These are phyloP conservation scores for Vitis hybrid DNA, from an alignment of 177 flowering plant species.

Conservation along the genomic window DNA sequence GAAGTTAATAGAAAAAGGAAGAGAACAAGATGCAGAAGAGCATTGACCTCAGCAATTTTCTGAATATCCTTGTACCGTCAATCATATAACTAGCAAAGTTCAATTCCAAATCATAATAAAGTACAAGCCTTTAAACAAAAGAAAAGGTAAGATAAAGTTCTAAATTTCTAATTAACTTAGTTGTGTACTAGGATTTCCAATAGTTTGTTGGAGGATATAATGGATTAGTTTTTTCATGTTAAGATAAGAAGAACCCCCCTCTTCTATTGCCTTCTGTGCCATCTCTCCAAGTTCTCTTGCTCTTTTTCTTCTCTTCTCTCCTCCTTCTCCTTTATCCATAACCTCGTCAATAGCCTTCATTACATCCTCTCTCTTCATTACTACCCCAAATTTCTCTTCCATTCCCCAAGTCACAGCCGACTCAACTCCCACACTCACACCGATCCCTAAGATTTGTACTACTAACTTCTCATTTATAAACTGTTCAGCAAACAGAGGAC, in stretches of 20 bases:
- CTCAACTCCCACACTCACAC: conserved; percentile 1
- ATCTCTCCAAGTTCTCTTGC: not conserved
- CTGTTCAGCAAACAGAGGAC: conserved; percentile 1
- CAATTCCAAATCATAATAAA: too few relatives aligned
- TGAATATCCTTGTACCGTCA: too few relatives aligned
- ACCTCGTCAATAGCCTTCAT: not conserved
- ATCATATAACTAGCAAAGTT: too few relatives aligned
- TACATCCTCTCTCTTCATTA: not conserved
- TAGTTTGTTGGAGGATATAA: not conserved
- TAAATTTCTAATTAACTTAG: too few relatives aligned
- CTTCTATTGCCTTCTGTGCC: not conserved
- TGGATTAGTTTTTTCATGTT: not conserved
- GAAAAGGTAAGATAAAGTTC: too few relatives aligned
- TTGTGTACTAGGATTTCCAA: too few relatives aligned
- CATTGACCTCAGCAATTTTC: too few relatives aligned
- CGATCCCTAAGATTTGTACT: not conserved
- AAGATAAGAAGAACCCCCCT: not conserved
- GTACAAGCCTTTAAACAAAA: too few relatives aligned
- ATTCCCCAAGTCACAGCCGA: not conserved
- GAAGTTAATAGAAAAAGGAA: too few relatives aligned
- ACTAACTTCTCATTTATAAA: not conserved
- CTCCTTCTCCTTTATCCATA: conserved; percentile 5
- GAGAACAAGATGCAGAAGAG: too few relatives aligned
- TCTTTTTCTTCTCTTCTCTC: not conserved
- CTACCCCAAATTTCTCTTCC: not conserved